These are phyloP conservation scores for Sclerotinia spermophila DNA, from an alignment of 2,329 filamentous ascomycete species.

Conservation along the genomic window DNA sequence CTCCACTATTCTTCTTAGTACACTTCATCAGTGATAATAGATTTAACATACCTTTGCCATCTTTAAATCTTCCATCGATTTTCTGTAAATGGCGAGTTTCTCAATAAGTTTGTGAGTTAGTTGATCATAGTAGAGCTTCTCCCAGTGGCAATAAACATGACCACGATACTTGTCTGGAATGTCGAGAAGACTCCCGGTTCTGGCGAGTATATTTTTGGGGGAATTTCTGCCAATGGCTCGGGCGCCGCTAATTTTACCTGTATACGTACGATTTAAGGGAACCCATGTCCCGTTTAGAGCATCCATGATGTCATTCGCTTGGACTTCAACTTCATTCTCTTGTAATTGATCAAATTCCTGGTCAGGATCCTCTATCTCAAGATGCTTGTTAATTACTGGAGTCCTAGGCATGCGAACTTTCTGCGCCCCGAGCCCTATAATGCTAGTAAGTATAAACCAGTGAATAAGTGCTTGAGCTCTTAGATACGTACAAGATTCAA, in stretches of 20 bases:
- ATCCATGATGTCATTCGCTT: slow-evolving; percentile 27
- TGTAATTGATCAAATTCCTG: slow-evolving; percentile 32
- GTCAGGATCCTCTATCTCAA: slow-evolving; percentile 33
- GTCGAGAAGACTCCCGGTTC: slow-evolving; percentile 29
- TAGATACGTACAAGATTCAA: slow-evolving; percentile 25
- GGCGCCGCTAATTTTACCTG: slow-evolving; percentile 25
- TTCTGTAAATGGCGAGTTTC: slow-evolving; percentile 27
- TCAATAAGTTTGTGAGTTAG: slow-evolving; percentile 24
- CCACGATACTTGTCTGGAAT: slow-evolving; percentile 32
- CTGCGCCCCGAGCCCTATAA: slow-evolving; percentile 30
- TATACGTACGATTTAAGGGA: slow-evolving; percentile 28
- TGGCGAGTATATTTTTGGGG: slow-evolving; percentile 25
- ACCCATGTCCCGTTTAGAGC: slow-evolving; percentile 30
- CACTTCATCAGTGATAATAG: too few relatives aligned
- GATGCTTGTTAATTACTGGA: slow-evolving; percentile 28
- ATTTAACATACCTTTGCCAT: slow-evolving; percentile 27
- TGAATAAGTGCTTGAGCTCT: background rate
- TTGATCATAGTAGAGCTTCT: slow-evolving; percentile 28
- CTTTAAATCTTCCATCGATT: slow-evolving; percentile 21
- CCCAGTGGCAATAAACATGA: slow-evolving; percentile 34
- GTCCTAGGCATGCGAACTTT: slow-evolving; percentile 28
- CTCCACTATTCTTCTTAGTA: slow-evolving; percentile 13
- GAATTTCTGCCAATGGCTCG: slow-evolving; percentile 20
- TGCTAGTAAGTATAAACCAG: slow-evolving; percentile 7
- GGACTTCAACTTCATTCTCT: slow-evolving; percentile 26